A percentile compares a stretch with the other conserved stretches of the same genome.
These are phyloP conservation scores for Hymenoscyphus scutula DNA, from an alignment of 2,329 filamentous ascomycete genomes.

Conservation along the genomic window DNA sequence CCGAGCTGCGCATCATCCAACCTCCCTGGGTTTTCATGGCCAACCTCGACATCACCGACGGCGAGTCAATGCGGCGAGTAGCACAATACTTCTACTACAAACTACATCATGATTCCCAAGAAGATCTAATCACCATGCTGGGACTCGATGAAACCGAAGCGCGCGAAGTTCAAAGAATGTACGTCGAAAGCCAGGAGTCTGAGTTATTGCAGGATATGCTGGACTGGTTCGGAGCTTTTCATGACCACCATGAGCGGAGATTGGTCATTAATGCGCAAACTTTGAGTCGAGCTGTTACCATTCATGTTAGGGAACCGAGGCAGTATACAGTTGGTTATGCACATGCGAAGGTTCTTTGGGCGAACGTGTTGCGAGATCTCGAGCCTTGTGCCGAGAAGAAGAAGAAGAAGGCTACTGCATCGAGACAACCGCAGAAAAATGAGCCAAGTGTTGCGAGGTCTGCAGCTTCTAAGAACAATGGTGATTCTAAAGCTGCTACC, in stretches of 20 bases:
- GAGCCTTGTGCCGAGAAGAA: not conserved
- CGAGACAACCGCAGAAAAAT: not conserved
- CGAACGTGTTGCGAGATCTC: not conserved
- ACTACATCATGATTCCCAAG: not conserved
- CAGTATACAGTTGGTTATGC: not conserved
- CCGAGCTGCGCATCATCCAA: not conserved
- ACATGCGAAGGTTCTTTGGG: not conserved
- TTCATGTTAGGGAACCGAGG: not conserved
- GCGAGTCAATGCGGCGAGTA: not conserved
- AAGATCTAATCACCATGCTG: not conserved
- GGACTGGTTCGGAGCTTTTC: not conserved
- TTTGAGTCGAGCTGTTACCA: not conserved
- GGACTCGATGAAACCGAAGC: not conserved
- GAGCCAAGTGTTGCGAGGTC: not conserved
- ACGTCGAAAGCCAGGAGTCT: not conserved
- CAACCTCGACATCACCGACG: constrained; percentile 2
- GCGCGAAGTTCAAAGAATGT: not conserved
- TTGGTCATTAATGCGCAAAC: not conserved
- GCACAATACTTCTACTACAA: constrained; percentile 3
- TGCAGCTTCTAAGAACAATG: not conserved
- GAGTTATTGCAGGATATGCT: constrained; percentile 1
- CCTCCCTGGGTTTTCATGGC: constrained; percentile 10
- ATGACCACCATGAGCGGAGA: not conserved
- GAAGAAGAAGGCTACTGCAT: not conserved
- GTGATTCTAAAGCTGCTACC: not conserved